Percentiles rank a stretch among this genome's conserved stretches.
phyloP scores from a whole-genome alignment of 495 filamentous ascomycete genomes.

The Penicillium coffeae region DNA sequence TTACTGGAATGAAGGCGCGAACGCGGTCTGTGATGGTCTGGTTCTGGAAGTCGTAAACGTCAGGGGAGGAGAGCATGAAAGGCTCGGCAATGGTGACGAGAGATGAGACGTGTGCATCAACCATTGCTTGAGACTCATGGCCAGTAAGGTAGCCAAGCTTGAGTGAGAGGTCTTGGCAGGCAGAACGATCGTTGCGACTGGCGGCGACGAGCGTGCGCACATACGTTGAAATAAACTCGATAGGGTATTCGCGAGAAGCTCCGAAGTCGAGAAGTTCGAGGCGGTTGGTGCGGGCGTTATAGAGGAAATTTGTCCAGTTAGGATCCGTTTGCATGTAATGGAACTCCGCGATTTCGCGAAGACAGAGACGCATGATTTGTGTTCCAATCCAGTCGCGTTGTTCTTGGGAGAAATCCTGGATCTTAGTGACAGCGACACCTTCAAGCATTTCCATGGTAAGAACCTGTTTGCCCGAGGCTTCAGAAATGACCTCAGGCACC shows the following conservation, averaged over 20 bases:
- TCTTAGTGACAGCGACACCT: constrained; percentile 84
- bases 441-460: constrained; percentile 90
- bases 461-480: constrained; percentile 82
- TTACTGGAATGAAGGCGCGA: constrained; percentile 78
- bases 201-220: constrained; percentile 74
- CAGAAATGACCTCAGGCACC: constrained; percentile 71
- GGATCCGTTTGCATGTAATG: constrained; percentile 98
- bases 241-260: constrained; percentile 80
- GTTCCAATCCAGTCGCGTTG: constrained; percentile 89
- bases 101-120: constrained; percentile 77
- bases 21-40: constrained; percentile 97
- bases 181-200: constrained; percentile 57
- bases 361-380: constrained; percentile 85
- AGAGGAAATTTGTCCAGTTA: constrained; percentile 99
- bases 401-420: constrained; percentile 66
- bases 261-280: constrained; percentile 96
- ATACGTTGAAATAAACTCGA: constrained; percentile 74
- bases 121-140: constrained; percentile 75
- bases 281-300: constrained; percentile 65
- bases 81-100: constrained; percentile 90
- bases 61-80: constrained; percentile 69
- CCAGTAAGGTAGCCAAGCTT: constrained; percentile 90
- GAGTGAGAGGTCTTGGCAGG: constrained; percentile 66
- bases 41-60: constrained; percentile 84
- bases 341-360: constrained; percentile 91